Evolutionary conservation across 2,329 filamentous ascomycete species (phyloP).

Genomic region (Juglanconis sp.): DNA sequence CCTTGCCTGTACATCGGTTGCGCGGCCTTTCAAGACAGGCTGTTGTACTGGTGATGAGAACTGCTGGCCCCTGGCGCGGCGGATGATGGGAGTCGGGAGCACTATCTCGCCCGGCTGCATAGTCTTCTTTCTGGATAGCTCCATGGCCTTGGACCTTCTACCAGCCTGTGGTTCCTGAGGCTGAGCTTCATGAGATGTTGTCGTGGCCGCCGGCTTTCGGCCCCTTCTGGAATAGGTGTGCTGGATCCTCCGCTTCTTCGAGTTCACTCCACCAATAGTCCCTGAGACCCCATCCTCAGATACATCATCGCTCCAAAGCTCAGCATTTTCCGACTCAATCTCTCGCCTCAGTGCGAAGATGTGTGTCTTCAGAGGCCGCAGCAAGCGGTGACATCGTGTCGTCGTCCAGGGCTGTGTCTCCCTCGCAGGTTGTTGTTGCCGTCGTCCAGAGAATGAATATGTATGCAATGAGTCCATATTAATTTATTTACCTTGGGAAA

Average conservation of each 20-base stretch:
- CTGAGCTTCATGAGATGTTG: background rate
- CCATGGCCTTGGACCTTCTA: background rate
- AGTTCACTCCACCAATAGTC: background rate
- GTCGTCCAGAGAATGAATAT: background rate
- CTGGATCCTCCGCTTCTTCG: background rate
- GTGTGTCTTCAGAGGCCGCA: constrained; percentile 44
- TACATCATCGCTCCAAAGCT: background rate
- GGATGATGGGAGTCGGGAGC: constrained; percentile 31
- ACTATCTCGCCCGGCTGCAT: constrained; percentile 23
- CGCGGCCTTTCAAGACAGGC: constrained; percentile 4
- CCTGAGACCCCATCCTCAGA: background rate
- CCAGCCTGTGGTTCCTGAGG: background rate
- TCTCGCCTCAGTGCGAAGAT: constrained; percentile 38
- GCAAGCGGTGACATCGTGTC: constrained; percentile 42
- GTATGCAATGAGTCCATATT: constrained; percentile 11
- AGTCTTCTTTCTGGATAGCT: background rate
- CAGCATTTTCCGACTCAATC: constrained; percentile 19
- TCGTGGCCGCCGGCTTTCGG: background rate
- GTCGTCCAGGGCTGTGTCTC: constrained; percentile 41
- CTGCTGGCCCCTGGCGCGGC: constrained; percentile 27
- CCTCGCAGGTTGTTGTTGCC: background rate
- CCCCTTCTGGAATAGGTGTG: constrained; percentile 20
- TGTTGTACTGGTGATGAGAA: constrained; percentile 26
- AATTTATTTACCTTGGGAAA: background rate
- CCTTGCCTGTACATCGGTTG: background rate